Percentiles rank a stretch among this genome's conserved stretches.
phyloP scores from a whole-genome alignment of 2,329 filamentous ascomycete genomes.

The Aschersonia sp. region DNA sequence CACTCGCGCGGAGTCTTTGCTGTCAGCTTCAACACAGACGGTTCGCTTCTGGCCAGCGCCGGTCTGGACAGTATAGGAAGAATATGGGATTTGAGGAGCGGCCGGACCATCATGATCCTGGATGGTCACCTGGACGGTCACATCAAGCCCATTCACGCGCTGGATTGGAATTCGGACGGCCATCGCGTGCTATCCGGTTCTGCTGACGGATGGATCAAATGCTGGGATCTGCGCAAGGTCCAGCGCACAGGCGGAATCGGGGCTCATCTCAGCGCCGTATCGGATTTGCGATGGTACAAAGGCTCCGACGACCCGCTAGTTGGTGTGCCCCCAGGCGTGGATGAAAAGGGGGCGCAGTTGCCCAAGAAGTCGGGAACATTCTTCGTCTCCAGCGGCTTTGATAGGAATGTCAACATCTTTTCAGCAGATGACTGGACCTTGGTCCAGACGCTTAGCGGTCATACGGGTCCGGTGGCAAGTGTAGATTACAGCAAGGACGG shows the following conservation, averaged over 20 bases:
- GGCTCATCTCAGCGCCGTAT: conserved; percentile 81
- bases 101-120: conserved; percentile 87
- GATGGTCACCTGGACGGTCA: conserved; percentile 70
- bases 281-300: conserved; percentile 88
- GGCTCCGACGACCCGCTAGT: conserved; percentile 61
- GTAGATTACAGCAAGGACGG: conserved; percentile 78
- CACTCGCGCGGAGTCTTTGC: conserved; percentile 89
- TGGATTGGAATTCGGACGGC: conserved; percentile 87
- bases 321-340: conserved; percentile 42
- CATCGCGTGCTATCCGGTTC: conserved; percentile 87
- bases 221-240: conserved; percentile 92
- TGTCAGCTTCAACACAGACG: conserved; percentile 79
- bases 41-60: conserved; percentile 79
- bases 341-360: conserved; percentile 48
- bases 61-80: conserved; percentile 88
- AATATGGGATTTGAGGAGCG: conserved; percentile 88
- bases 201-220: conserved; percentile 91
- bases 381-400: conserved; percentile 81
- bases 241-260: conserved; percentile 72
- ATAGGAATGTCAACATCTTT: conserved; percentile 90
- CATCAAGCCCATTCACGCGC: conserved; percentile 81
- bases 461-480: conserved; percentile 83
- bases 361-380: conserved; percentile 87
- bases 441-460: conserved; percentile 74
- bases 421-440: conserved; percentile 93